Evolutionary conservation across 2,329 filamentous ascomycete genomes (phyloP).

Genomic region (Fusarium sp.): DNA sequence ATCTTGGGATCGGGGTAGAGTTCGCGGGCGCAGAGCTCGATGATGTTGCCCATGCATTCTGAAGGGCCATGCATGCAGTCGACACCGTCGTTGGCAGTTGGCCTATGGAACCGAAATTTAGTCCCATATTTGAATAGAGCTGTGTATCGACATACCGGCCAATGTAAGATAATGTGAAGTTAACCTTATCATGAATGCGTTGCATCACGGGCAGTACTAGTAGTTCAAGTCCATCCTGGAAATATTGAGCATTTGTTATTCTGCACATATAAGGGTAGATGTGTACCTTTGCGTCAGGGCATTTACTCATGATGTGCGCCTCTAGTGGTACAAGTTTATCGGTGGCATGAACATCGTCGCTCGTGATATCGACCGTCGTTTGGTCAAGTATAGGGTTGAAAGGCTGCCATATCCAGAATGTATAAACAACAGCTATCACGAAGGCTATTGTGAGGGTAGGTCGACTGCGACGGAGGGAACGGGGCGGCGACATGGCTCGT

Average conservation of each 20-base stretch:
- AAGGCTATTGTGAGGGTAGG: slow-evolving; percentile 36
- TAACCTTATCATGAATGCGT: slow-evolving; percentile 80
- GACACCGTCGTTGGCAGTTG: slow-evolving; percentile 81
- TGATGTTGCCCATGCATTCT: slow-evolving; percentile 92
- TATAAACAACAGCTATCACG: slow-evolving; percentile 39
- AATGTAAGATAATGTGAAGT: slow-evolving; percentile 92
- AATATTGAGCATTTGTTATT: slow-evolving; percentile 12
- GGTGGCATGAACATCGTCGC: slow-evolving; percentile 5
- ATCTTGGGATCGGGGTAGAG: slow-evolving; percentile 87
- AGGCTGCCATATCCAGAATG: slow-evolving; percentile 42
- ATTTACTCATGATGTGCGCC: slow-evolving; percentile 97
- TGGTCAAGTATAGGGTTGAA: slow-evolving; percentile 21
- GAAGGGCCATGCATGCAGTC: slow-evolving; percentile 87
- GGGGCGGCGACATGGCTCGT: slow-evolving; percentile 37
- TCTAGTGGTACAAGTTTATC: slow-evolving; percentile 76
- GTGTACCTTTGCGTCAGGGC: slow-evolving; percentile 80
- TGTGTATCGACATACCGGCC: slow-evolving; percentile 66
- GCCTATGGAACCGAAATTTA: slow-evolving; percentile 53
- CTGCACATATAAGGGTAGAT: neutral
- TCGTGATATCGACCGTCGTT: neutral
- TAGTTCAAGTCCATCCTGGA: slow-evolving; percentile 77
- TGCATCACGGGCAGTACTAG: slow-evolving; percentile 90
- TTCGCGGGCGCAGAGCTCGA: slow-evolving; percentile 88
- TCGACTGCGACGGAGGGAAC: slow-evolving; percentile 38
- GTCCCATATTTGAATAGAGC: neutral